These are phyloP conservation scores for Paraglomus occultum DNA, from an alignment of 192 early-diverging fungal species.

Conservation along the genomic window DNA sequence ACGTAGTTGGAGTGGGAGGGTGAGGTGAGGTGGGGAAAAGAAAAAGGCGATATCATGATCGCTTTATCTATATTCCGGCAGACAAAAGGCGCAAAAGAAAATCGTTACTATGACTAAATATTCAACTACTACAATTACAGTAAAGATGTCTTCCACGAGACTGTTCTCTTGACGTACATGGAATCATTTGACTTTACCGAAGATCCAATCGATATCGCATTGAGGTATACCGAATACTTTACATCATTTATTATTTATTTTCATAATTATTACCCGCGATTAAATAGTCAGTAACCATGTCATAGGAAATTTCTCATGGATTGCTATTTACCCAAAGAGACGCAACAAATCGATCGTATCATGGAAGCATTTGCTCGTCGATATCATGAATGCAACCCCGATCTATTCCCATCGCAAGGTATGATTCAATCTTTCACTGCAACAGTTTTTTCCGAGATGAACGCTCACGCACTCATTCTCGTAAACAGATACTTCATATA, in stretches of 20 bases:
- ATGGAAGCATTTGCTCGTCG: constrained; percentile 70
- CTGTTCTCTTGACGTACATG: constrained; percentile 59
- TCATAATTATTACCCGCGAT: neutral
- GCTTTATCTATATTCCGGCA: neutral
- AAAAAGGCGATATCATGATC: neutral
- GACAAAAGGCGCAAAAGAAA: neutral
- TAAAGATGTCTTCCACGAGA: constrained; percentile 49
- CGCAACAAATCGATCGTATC: constrained; percentile 82
- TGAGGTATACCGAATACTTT: constrained; percentile 37
- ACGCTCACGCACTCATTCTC: neutral
- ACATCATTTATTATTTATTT: constrained; percentile 2
- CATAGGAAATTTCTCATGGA: constrained; percentile 67
- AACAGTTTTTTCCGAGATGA: neutral
- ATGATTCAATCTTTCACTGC: neutral
- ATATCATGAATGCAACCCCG: constrained; percentile 68
- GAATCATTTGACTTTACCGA: constrained; percentile 58
- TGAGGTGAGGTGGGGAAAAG: neutral
- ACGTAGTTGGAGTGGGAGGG: neutral
- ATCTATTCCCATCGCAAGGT: constrained; percentile 55
- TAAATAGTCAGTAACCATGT: neutral
- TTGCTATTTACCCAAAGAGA: constrained; percentile 74
- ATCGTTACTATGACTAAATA: neutral
- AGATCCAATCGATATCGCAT: constrained; percentile 64
- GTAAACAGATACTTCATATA: constrained; percentile 64
- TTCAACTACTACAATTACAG: neutral